A percentile compares a stretch with the other conserved stretches of the same genome.
These are phyloP conservation scores for Rauvolfia tetraphylla DNA, from an alignment of 257 asterid genomes.

Conservation along the genomic window DNA sequence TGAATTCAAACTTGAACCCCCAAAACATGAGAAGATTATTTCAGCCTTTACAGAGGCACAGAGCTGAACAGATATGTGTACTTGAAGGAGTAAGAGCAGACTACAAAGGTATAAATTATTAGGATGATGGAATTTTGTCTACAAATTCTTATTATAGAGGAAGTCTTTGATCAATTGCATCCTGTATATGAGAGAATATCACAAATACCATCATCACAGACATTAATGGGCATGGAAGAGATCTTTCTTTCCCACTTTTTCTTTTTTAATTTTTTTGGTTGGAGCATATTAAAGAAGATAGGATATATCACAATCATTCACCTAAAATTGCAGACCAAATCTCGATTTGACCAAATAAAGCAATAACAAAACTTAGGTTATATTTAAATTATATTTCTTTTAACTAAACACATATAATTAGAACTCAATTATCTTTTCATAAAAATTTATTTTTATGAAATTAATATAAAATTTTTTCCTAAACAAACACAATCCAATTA, in stretches of 20 bases:
- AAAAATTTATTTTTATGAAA: too few species aligned
- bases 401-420: too few species aligned
- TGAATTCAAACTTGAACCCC: too few species aligned
- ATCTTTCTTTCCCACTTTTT: not conserved
- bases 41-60: not conserved
- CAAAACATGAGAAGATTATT: not conserved
- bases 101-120: not conserved
- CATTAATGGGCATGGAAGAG: not conserved
- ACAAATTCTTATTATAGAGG: not conserved
- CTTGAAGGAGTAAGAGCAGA: not conserved
- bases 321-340: not conserved
- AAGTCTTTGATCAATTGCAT: not conserved
- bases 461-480: too few species aligned
- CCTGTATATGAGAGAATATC: not conserved
- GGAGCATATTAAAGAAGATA: not conserved
- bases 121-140: too few species aligned
- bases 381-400: too few species aligned
- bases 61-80: not conserved
- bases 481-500: too few species aligned
- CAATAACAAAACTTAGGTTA: too few species aligned
- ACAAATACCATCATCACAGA: not conserved
- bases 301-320: not conserved
- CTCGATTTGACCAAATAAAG: too few species aligned
- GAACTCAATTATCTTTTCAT: too few species aligned
- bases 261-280: too few species aligned